Base-by-base conservation (phyloP, 2,329 filamentous ascomycete species). In the Phoma sp. region DNA sequence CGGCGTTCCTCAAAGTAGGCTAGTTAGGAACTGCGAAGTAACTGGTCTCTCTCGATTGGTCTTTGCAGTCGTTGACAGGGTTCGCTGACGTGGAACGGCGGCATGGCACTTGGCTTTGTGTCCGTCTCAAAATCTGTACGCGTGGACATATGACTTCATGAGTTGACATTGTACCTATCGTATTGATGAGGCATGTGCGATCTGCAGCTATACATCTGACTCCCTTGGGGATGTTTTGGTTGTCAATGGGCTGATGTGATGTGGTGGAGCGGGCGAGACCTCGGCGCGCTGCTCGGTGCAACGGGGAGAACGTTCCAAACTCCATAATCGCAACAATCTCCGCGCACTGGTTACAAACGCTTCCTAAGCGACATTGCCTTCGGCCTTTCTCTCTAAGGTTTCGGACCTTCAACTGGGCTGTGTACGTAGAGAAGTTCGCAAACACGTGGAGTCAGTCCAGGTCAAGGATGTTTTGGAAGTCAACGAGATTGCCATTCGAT, bases 81-180 rank as follows among this genome's bases (percentile, higher is more conserved):
- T n/a, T 38, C 19, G 17, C 52, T 35, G 29, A 24, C 27, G 13
- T 31, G 22, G 17, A 50, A 40, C 45, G 39, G 52, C 36, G 52
- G 31, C 41, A 43, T 41, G 52, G 40, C 52, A 44, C 37, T 35
- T 45, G 43, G 50, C 50, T 31, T 39, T 45, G 35, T 29, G 35
- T 21, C 35, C 43, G 51, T 55, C 39, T 55, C 45, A 12, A 12
- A 2, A 10, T 31, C 46, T n/a, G 46, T 46, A 51, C 43, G 52
- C 41, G 47, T 43, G 31, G 33, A 37, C 41, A 27, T 17, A 33
- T 25, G 17, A 5, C 32, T 21, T 37, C 15, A 21, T 19, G 7
- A 15, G 17, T 19, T 2, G 17, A 15, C 5, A 17, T 9, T 6
- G 33, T 4, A 13, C 38, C 19, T 33, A 9, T 25, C 13, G 21